Evolutionary conservation across 805 yeast species (phyloP), one percentile per base, ranked within the genome.

Genomic region (Sugiyamaella smithiae): DNA sequence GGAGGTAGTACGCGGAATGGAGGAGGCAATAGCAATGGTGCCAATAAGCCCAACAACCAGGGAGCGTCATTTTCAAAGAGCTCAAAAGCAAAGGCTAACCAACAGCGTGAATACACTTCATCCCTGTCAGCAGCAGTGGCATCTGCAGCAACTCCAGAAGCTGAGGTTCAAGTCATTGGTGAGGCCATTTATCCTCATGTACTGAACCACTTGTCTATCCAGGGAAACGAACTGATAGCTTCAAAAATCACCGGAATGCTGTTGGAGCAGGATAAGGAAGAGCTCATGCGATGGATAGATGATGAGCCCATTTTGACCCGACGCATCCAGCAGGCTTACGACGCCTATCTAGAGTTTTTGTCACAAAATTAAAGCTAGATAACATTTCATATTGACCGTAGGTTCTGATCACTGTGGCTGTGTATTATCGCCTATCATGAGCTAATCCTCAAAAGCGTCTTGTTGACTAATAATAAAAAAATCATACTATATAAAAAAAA

Each of bases 191-290:
- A 89, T 76, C 86, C 90, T 63, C 84, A 80, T 75, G 88, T 89
- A 59, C 80, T 82, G 55, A 78, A 85, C 60, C 84, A 88, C 51
- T 82, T 85, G 57, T 82, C 84, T 71, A 85, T 89, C 56, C 79
- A 80, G 59, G 89, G 84, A 60, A 81, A 85, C 55, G 90, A 84
- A 68, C 60, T 53, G n/a, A 85, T 93, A 61, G 96, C 96, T 58
- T 95, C 95, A 75, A 86, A 85, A 72, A 83, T 90, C 65, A 90
- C 57, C n/a, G 97, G 97, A 73, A 88, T 90, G 91, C 80, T 90
- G 78, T 79, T 90, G 69, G 95, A 88, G 67, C 81, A 88, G 76
- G 90, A 88, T 64, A 84, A 83, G 68, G 81, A 81, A 62, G 95
- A 88, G 71, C 84, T 90, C 62, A 74, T 88, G 65, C 81, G 85